Evolutionary conservation across 139 green algal species (phyloP), one percentile per base, ranked within the genome.

Genomic region (Micromonas commoda): DNA sequence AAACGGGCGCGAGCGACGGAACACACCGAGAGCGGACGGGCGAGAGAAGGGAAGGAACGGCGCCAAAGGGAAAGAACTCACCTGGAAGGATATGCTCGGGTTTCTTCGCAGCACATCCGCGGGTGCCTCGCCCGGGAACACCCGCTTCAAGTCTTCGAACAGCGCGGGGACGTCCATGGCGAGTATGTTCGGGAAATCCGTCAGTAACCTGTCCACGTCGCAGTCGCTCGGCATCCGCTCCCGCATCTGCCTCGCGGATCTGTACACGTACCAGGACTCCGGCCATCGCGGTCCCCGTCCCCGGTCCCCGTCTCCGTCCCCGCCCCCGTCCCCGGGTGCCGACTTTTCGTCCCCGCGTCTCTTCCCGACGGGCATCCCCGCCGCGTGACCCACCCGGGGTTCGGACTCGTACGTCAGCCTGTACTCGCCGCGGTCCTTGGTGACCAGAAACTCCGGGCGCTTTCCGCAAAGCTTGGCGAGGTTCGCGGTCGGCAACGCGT

Each of bases 181-280:
- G 16, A 73, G 28, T 24, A 73, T 60, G n/a, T 51, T 54, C n/a
- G 66, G 66, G 33, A 73, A 73, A 54, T 73, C 66, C 31, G 66
- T 34, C 13, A 73, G 31, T 35, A 73, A 60, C 28, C 52, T 24
- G 9, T 39, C 66, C 66, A 73, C 66, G 9, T 52, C 53, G 29
- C 31, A 51, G 28, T 73, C 66, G 32, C 21, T 26, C 31, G 66
- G 66, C 66, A 73, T 73, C 19, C 23, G 23, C 66, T 51, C 31
- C n/a, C 32, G 31, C 2, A 52, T 34, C 13, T 1, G 3, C 16
- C n/a, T 29, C 28, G 31, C 66, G 1, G 66, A 33, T 2, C 20
- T 1, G 28, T 24, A 51, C 29, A 35, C 66, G 2, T 28, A n/a
- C n/a, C n/a, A n/a, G n/a, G n/a, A n/a, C n/a, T n/a, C n/a, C n/a